Conservation (phyloP, 2,329 filamentous ascomycete species). For the Cercospora zeae-maydis region DNA sequence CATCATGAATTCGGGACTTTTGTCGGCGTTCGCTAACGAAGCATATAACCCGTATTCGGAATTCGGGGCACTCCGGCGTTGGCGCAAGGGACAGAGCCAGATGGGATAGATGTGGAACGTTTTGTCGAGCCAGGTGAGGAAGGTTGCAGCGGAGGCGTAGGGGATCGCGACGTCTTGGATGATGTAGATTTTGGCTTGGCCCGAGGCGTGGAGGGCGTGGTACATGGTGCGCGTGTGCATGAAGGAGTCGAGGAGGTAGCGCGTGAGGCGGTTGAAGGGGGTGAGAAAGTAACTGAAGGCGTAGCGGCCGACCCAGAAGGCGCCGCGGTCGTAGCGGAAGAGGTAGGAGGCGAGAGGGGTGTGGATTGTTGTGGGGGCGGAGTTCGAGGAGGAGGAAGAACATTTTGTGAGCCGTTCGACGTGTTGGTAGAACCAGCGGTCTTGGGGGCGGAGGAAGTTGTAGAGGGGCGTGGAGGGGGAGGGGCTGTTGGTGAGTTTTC, state of each 20-base stretch:
- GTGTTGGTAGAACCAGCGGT: conserved; percentile 74
- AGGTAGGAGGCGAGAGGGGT: conserved; percentile 54
- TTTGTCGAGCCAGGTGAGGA: conserved; percentile 52
- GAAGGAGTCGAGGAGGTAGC: conserved; percentile 58
- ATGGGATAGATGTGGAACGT: conserved; percentile 53
- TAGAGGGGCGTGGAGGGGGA: conserved; percentile 36
- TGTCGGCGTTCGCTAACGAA: conserved; percentile 5
- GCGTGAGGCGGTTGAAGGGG: conserved; percentile 57
- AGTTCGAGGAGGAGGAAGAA: conserved; percentile 1
- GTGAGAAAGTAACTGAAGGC: conserved; percentile 60
- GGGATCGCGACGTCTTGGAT: conserved; percentile 63
- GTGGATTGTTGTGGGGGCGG: conserved; percentile 15
- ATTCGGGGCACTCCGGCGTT: conserved; percentile 11
- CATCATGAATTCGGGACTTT: conserved; percentile 41
- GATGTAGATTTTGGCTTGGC: conserved; percentile 54
- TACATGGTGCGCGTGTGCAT: conserved; percentile 62
- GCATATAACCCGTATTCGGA: conserved; percentile 1
- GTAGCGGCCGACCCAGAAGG: conserved; percentile 61
- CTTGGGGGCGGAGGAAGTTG: conserved; percentile 55
- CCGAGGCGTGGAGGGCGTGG: conserved; percentile 56
- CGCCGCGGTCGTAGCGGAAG: conserved; percentile 61
- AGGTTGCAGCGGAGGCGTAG: conserved; percentile 48
- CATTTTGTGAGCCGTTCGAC: conserved; percentile 43
- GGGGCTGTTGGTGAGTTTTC: conserved; percentile 32
- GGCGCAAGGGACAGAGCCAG: conserved; percentile 54